Base-by-base conservation (phyloP, 805 yeast species). In the Kodamaea hsintzibuensis region DNA sequence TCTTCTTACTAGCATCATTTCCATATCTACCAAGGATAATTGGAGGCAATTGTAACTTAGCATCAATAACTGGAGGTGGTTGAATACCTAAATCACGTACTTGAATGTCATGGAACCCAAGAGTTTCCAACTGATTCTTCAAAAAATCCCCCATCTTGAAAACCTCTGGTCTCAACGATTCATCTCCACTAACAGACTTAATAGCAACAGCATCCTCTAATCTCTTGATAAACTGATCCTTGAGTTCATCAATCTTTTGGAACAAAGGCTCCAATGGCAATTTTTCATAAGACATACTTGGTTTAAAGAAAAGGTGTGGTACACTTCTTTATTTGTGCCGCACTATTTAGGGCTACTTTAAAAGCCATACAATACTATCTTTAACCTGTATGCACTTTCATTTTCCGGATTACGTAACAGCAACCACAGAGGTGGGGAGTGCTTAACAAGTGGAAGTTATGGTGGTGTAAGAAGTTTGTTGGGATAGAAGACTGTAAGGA, bases 131-230 rank as follows among this genome's bases (percentile, higher is more conserved):
- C 73, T 93, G 91, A 5, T 72, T 69, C 53, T 82, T 84, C 55
- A 95, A 76, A 72, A 89, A 95, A 48, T 89, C 81, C 38, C 96
- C 96, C 89, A 96, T 95, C 67, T 84, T 86, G 57, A 91, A 85
- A 46, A 95, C 98, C 67, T 87, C 78, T 27, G 96, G 95, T 72
- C 99, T 88, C 61, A 90, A 81, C 10, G 84, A 70, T 66, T 91
- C 96, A 68, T 95, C 99, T 42, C 90, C 85, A 4, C 98, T 91
- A 46, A 95, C 98, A 8, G 98, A 92, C 47, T 97, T 96, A 62
- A 93, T 95, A 55, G 91, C 88, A 46, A 95, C 91, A n/a, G 98
- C 98, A 49, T 86, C 78, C 43, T 84, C 72, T 56, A 95, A 80
- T 61, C 96, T 79, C 52, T 81, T 74, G 61, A 89, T 83, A 77